These are phyloP conservation scores for Rachicladosporium sp. DNA, from an alignment of 2,329 filamentous ascomycete species.

Conservation along the genomic window DNA sequence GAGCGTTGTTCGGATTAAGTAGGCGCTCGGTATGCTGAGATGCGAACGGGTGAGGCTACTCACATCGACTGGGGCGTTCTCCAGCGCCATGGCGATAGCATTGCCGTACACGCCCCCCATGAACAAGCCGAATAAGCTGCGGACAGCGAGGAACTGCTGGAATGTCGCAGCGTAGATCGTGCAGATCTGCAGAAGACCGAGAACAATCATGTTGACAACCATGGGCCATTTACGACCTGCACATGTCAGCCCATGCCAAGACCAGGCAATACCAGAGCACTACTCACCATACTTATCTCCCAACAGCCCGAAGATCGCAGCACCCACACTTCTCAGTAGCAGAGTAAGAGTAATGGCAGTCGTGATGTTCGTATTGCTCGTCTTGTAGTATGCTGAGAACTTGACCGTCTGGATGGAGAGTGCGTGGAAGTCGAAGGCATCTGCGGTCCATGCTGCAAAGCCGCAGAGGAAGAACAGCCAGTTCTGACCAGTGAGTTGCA, in stretches of 20 bases:
- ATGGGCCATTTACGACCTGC: constrained; percentile 32
- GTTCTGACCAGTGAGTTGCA: constrained; percentile 49
- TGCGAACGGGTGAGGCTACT: neutral
- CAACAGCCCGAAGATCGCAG: constrained; percentile 61
- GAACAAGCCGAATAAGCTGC: constrained; percentile 62
- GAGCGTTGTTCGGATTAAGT: too few species aligned
- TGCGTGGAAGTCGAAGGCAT: constrained; percentile 76
- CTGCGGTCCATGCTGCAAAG: constrained; percentile 64
- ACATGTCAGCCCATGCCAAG: neutral
- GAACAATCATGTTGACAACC: constrained; percentile 65
- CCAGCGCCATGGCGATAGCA: constrained; percentile 64
- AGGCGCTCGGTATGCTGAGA: too few species aligned
- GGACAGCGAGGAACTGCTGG: constrained; percentile 60
- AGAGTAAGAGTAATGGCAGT: constrained; percentile 66
- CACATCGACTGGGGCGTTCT: constrained; percentile 51
- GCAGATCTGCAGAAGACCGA: constrained; percentile 59
- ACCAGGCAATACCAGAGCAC: too few species aligned
- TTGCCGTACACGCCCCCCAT: constrained; percentile 72
- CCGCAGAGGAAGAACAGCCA: constrained; percentile 68
- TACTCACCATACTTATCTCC: constrained; percentile 58
- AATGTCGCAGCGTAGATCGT: constrained; percentile 68
- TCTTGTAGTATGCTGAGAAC: constrained; percentile 46
- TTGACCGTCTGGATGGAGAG: constrained; percentile 67
- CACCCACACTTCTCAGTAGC: constrained; percentile 61
- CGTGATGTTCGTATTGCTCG: constrained; percentile 55